phyloP scores from a whole-genome alignment of 495 filamentous ascomycete species.

The Trichoderma parareesei region DNA sequence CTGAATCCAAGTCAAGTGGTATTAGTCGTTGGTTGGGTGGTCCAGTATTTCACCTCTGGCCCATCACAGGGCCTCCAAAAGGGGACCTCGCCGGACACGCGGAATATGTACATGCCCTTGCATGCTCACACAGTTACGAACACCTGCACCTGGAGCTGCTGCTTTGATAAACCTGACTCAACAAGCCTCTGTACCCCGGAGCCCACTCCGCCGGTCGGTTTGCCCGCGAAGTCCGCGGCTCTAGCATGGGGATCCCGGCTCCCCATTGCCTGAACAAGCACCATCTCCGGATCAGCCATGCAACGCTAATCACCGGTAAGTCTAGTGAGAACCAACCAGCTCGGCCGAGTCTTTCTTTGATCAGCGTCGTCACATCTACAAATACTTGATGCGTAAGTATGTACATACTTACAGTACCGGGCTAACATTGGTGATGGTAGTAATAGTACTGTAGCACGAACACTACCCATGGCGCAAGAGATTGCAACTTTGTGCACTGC shows the following conservation, averaged over 20 bases:
- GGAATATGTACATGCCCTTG: neutral
- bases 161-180: neutral
- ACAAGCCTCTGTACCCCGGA: neutral
- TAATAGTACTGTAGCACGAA: too few relatives aligned
- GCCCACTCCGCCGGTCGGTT: slow-evolving; percentile 1
- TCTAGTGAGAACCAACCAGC: slow-evolving; percentile 4
- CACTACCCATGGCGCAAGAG: too few relatives aligned
- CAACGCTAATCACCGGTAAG: slow-evolving; percentile 7
- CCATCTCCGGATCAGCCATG: slow-evolving; percentile 10
- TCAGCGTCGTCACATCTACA: neutral
- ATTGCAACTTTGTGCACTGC: too few relatives aligned
- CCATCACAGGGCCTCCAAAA: neutral
- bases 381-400: neutral
- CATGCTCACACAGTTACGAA: neutral
- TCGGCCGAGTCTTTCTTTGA: slow-evolving; percentile 4
- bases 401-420: too few relatives aligned
- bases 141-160: neutral
- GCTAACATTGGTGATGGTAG: too few relatives aligned
- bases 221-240: slow-evolving; percentile 8
- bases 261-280: slow-evolving; percentile 1
- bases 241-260: neutral
- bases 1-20: too few relatives aligned
- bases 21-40: too few relatives aligned
- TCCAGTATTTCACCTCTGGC: too few relatives aligned
- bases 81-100: neutral